A percentile compares a stretch with the other conserved stretches of the same genome.
These are phyloP conservation scores for Colletotrichum eleusines DNA, from an alignment of 2,329 filamentous ascomycete species.

Conservation along the genomic window DNA sequence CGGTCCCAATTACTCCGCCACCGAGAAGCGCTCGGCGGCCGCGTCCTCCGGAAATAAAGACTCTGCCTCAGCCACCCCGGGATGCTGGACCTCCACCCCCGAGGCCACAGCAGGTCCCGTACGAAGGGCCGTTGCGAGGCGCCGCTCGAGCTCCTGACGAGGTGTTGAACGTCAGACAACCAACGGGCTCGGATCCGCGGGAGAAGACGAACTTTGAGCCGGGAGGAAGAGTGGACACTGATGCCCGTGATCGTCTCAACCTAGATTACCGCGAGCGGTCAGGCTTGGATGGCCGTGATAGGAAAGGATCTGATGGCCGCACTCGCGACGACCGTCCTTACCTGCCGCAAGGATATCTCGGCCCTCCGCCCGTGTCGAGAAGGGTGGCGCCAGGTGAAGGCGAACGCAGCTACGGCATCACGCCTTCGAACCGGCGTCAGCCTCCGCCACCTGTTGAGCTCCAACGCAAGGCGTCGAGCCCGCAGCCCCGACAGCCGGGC, in stretches of 20 bases:
- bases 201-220: constrained; percentile 9
- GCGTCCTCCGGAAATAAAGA: constrained; percentile 32
- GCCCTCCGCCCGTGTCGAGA: constrained; percentile 24
- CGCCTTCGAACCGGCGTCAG: constrained; percentile 38
- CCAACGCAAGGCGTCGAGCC: constrained; percentile 36
- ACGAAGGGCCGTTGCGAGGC: constrained; percentile 27
- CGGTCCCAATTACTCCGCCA: constrained; percentile 21
- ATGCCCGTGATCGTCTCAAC: constrained; percentile 7
- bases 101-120: constrained; percentile 29
- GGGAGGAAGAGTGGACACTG: constrained; percentile 14
- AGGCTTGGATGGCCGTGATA: constrained; percentile 1
- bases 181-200: constrained; percentile 9
- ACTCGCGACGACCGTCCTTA: constrained; percentile 4
- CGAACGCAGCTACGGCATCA: constrained; percentile 39
- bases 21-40: constrained; percentile 40
- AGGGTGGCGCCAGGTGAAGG: constrained; percentile 33
- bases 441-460: constrained; percentile 36
- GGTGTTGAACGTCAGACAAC: constrained; percentile 10
- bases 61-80: constrained; percentile 4
- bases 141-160: constrained; percentile 19
- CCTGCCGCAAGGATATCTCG: constrained; percentile 30
- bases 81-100: constrained; percentile 18
- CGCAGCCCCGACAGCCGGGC: constrained; percentile 12
- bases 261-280: not conserved
- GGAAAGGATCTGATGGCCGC: not conserved